A percentile compares a stretch with the other conserved stretches of the same genome.
Conservation (phyloP, 1,284 basidiomycete species). For the Fistulinella staudtii region DNA sequence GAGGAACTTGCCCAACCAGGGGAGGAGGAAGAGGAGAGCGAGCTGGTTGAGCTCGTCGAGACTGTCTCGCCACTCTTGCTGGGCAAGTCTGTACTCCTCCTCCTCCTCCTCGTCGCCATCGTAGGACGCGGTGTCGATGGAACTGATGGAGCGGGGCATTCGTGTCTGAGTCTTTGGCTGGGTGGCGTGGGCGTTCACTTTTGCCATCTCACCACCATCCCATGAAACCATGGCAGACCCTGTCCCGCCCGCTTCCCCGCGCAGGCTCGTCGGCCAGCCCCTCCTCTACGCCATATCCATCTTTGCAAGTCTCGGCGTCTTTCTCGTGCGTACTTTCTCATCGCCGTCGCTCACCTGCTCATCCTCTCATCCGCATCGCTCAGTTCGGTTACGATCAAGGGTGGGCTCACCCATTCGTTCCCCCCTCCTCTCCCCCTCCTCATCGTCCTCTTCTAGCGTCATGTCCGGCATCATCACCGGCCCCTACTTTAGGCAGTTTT, state of each 20-base stretch:
- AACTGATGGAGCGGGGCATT: constrained; percentile 44
- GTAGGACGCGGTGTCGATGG: constrained; percentile 47
- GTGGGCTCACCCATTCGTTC: constrained; percentile 46
- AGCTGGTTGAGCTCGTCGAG: constrained; percentile 80
- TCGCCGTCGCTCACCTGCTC: not conserved
- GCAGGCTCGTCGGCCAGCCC: constrained; percentile 73
- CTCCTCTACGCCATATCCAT: constrained; percentile 80
- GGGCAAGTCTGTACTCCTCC: constrained; percentile 68
- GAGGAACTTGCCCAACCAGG: constrained; percentile 84
- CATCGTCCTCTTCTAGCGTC: constrained; percentile 50
- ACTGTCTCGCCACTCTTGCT: constrained; percentile 92
- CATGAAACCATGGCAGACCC: constrained; percentile 45
- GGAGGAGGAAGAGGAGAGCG: constrained; percentile 75
- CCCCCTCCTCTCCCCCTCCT: not conserved
- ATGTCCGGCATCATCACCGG: constrained; percentile 95
- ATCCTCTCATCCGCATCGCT: constrained; percentile 13
- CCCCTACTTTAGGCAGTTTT: constrained; percentile 82
- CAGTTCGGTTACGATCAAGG: constrained; percentile 94
- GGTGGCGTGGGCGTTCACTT: constrained; percentile 6
- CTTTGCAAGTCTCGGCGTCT: constrained; percentile 86
- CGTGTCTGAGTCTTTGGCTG: too few relatives aligned
- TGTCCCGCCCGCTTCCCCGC: constrained; percentile 31
- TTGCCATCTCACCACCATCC: not conserved
- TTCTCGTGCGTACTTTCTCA: constrained; percentile 57
- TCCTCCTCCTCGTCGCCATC: constrained; percentile 56